phyloP scores from a whole-genome alignment of 2,329 filamentous ascomycete species.

The Aspergillus oerlinghausenensis region DNA sequence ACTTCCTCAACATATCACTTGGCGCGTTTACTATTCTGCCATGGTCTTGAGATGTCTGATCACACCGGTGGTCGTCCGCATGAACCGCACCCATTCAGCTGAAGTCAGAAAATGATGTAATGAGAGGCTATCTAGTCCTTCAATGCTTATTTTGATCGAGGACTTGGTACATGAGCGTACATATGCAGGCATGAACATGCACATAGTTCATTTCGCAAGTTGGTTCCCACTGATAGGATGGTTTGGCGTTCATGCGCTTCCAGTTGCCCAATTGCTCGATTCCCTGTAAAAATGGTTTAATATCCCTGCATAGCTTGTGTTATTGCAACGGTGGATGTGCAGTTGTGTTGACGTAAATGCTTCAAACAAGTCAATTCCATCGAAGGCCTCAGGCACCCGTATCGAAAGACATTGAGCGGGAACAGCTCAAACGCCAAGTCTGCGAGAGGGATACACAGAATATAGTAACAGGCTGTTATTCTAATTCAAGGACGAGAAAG shows the following conservation, averaged over 20 bases:
- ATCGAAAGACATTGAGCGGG: not conserved
- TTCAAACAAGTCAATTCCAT: not conserved
- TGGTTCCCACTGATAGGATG: not conserved
- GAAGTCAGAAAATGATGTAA: not conserved
- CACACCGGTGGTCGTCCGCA: no score
- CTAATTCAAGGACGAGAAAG: not conserved
- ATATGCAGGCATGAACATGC: not conserved
- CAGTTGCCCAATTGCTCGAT: not conserved
- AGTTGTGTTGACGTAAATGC: no score
- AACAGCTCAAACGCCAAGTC: not conserved
- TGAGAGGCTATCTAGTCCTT: not conserved
- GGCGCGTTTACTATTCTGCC: not conserved
- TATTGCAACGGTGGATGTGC: not conserved
- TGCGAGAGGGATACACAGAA: not conserved
- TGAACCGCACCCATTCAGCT: not conserved
- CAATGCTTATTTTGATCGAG: not conserved
- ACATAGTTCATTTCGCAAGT: not conserved
- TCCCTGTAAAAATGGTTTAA: not conserved
- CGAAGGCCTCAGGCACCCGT: not conserved
- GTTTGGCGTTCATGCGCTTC: not conserved
- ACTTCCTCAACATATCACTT: not conserved
- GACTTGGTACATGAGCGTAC: not conserved
- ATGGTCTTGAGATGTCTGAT: no score
- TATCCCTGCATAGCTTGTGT: not conserved
- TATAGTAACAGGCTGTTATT: not conserved